phyloP scores from a whole-genome alignment of 2,329 filamentous ascomycete genomes.

The Nothomitra cinnamomea region DNA sequence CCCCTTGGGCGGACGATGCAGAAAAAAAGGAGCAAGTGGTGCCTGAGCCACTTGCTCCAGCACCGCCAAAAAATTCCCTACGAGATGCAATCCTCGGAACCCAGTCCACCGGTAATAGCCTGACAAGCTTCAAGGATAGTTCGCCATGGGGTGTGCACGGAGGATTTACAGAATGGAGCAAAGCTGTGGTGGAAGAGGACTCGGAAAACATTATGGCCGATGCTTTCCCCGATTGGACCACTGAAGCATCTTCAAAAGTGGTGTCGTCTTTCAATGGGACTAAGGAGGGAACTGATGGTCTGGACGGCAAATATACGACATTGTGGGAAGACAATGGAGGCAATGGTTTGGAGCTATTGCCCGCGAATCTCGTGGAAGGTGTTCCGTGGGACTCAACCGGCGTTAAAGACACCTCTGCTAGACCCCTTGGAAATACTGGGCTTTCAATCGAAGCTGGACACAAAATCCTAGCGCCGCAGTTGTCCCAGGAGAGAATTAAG shows the following conservation, averaged over 20 bases:
- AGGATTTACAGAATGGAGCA: neutral
- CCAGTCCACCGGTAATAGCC: neutral
- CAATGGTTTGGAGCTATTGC: too few species aligned
- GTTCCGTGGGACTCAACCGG: neutral
- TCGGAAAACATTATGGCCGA: neutral
- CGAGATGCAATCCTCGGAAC: neutral
- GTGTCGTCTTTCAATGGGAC: neutral
- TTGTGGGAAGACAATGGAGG: neutral
- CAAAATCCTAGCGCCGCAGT: too few species aligned
- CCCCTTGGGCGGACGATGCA: constrained; percentile 1
- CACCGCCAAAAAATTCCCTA: neutral
- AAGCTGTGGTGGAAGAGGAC: too few species aligned
- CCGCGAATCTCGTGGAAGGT: neutral
- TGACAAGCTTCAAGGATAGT: neutral
- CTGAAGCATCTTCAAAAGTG: neutral
- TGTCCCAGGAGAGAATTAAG: too few species aligned
- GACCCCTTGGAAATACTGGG: too few species aligned
- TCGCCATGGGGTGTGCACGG: neutral
- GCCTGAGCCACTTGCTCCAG: neutral
- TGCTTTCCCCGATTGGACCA: neutral
- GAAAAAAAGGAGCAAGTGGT: neutral
- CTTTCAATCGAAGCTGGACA: too few species aligned
- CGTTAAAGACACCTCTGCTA: too few species aligned
- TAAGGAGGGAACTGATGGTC: neutral
- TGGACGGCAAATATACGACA: neutral